These are phyloP conservation scores for Leccinum rimulosum DNA, from an alignment of 768 basidiomycete genomes.

Conservation along the genomic window DNA sequence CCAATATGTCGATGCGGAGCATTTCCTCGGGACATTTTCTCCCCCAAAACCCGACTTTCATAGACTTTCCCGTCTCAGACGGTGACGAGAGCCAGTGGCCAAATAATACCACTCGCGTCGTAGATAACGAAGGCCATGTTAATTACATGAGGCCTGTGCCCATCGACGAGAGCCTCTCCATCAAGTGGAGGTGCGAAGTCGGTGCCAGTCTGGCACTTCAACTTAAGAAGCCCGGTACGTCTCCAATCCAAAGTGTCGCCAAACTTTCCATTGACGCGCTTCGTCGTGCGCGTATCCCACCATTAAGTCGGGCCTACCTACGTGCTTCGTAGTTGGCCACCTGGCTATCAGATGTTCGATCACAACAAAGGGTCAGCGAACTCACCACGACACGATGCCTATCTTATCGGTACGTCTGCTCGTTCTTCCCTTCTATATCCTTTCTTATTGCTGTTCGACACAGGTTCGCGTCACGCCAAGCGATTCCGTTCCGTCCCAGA, in stretches of 20 bases:
- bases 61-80: slow-evolving; percentile 64
- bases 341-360: slow-evolving; percentile 67
- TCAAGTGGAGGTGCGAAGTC: slow-evolving; percentile 57
- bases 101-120: slow-evolving; percentile 46
- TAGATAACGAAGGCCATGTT: slow-evolving; percentile 62
- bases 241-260: not conserved
- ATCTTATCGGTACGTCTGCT: slow-evolving; percentile 63
- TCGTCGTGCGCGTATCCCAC: not conserved
- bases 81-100: slow-evolving; percentile 58
- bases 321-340: slow-evolving; percentile 63
- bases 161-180: slow-evolving; percentile 46
- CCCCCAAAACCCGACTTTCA: slow-evolving; percentile 50
- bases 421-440: not conserved
- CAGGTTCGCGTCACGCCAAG: slow-evolving; percentile 42
- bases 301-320: slow-evolving; percentile 44
- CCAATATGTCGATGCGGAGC: slow-evolving; percentile 25
- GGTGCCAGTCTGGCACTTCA: slow-evolving; percentile 41
- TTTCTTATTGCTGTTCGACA: not conserved
- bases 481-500: slow-evolving; percentile 82
- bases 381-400: slow-evolving; percentile 68
- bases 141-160: slow-evolving; percentile 65
- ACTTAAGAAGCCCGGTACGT: slow-evolving; percentile 51
- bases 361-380: slow-evolving; percentile 64
- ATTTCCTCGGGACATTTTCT: slow-evolving; percentile 28
- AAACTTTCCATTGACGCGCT: not conserved